Base-by-base conservation (phyloP, 1,284 basidiomycete genomes). In the Anthracocystis panici-leucophaei region DNA sequence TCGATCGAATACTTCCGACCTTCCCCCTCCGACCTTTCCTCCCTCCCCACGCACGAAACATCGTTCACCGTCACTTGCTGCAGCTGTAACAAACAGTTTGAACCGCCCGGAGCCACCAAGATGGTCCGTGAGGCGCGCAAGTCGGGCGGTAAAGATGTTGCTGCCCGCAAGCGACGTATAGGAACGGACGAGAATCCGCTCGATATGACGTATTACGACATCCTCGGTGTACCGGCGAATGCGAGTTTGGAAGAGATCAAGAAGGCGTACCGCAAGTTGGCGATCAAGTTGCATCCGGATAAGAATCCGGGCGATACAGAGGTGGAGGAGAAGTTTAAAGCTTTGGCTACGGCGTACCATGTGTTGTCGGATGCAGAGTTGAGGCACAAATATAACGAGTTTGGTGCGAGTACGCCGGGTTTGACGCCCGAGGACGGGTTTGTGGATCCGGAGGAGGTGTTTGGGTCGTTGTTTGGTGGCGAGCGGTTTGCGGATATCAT, bases 231-330 rank as follows among this genome's bases (percentile, higher is more conserved):
- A 0, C 86, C 91, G 0, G 88, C 92, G 14, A 89, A 89, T 62
- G 93, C 93, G 5, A 91, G 91, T 16, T 88, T 89, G 2, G 93
- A 93, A 14, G 93, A 96, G 65, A 90, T 99, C 85, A 98, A 98
- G 88, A 97, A 95, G 86, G 93, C 96, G 3, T 99, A 99, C 87
- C 90, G 95, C 54, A 91, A 95, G 20, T 88, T 97, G 57, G 96
- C 96, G 2, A 97, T 97, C 87, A 96, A 96, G 86, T 91, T 88
- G 48, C 88, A 89, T 77, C 88, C 88, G 1, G 88, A 89, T 76
- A 89, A 98, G 89, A 98, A 98, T 84, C 92, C 92, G 0, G 91
- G 94, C 82, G 94, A 98, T 86, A 94, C 94, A 0, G 88, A 91
- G 62, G 95, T 94, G 0, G 94, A 93, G 85, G 95, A 97, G 79